Base-by-base conservation (phyloP, 2,329 filamentous ascomycete species). In the Cladosporium sp. region DNA sequence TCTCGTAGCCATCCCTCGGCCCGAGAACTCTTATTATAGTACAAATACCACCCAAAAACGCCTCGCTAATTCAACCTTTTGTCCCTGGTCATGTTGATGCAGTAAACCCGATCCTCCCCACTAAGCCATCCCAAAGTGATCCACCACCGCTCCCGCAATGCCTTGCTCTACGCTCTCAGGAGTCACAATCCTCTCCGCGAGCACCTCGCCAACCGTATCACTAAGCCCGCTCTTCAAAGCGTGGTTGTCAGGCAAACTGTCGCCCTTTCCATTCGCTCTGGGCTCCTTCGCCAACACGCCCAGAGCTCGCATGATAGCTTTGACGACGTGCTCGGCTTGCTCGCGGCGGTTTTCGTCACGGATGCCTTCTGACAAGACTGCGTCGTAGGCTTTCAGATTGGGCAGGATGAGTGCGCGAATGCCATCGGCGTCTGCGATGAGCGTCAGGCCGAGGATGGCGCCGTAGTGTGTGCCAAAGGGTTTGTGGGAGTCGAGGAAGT, bases 401-500 rank as follows among this genome's bases (percentile, higher is more conserved):
- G 86, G 86, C 19, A 90, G 65, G 40, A 90, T 79, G 4, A 89
- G 75, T 45, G 82, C 79, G 19, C 82, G 77, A n/a, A 88, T 78
- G 20, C 84, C 83, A 59, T 87, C 84, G 0, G 79, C 68, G 9
- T 86, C 91, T 24, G 91, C 91, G 22, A 95, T 87, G 1, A 87
- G 85, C 1, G 87, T 81, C 2, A 99, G 78, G 1, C 92, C 93
- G 28, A 86, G 83, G 20, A 99, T 82, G 6, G 93, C 91, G 44
- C 94, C 94, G 70, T 94, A 99, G 67, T 96, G 90, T 1, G 93
- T 88, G 1, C 89, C 85, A 0, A 91, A 83, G 0, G 91, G 86
- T 68, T 92, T 91, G 42, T 86, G 85, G 0, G 91, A 90, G 67
- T 97, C 92, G 28, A 99, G 82, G 73, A 97, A 93, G 67, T 89